Evolutionary conservation across 768 basidiomycete genomes (phyloP).

Genomic region (Mycena vulgaris): DNA sequence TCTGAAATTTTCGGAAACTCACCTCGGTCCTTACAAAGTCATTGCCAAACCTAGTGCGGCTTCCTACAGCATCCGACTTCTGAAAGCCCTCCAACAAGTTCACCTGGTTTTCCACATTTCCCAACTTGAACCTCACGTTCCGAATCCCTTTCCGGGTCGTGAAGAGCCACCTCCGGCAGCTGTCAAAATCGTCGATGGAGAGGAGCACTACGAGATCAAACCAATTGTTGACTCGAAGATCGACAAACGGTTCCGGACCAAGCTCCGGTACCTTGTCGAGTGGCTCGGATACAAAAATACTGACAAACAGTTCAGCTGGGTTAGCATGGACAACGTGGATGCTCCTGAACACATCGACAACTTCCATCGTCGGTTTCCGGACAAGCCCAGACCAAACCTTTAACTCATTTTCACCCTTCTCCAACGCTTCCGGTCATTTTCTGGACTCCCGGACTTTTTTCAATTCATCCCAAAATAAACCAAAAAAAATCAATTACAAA

Average conservation of each 20-base stretch:
- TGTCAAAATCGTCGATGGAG: conserved; percentile 1
- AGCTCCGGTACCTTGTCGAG: not conserved
- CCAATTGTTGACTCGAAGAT: conserved; percentile 10
- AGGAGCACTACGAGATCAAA: conserved; percentile 11
- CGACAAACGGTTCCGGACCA: not conserved
- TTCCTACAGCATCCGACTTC: not conserved
- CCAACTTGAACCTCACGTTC: too few relatives aligned
- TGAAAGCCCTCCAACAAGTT: conserved; percentile 44
- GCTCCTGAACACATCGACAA: too few relatives aligned
- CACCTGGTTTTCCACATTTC: not conserved
- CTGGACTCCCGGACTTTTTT: too few relatives aligned
- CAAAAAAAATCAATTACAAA: too few relatives aligned
- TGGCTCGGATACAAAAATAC: conserved; percentile 14
- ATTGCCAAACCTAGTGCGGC: conserved; percentile 6
- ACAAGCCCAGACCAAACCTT: not conserved
- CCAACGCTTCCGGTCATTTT: too few relatives aligned
- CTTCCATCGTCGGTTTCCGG: too few relatives aligned
- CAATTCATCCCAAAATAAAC: too few relatives aligned
- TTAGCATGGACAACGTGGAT: too few relatives aligned
- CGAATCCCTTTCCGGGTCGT: not conserved
- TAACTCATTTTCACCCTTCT: too few relatives aligned
- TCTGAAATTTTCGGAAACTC: conserved; percentile 54
- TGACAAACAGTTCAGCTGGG: conserved; percentile 6
- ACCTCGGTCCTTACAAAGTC: conserved; percentile 46
- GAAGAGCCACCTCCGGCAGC: not conserved